These are phyloP conservation scores for Favolaschia claudopus DNA, from an alignment of 768 basidiomycete species.

Conservation along the genomic window DNA sequence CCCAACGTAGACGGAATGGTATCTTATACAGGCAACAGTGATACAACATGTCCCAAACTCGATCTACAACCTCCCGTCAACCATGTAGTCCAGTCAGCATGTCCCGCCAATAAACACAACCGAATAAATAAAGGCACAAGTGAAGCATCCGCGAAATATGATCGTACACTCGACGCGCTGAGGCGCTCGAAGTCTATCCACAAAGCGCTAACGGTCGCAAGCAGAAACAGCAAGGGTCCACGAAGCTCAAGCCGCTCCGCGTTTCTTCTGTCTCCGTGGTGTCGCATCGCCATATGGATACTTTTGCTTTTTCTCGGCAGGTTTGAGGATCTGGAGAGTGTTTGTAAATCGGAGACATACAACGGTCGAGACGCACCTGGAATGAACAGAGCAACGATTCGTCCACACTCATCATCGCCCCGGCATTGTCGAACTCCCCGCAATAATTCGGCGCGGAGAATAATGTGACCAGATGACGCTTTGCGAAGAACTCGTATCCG, in stretches of 20 bases:
- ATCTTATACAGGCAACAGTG: not conserved
- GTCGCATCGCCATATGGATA: conserved; percentile 85
- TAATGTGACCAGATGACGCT: conserved; percentile 94
- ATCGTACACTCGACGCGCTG: conserved; percentile 7
- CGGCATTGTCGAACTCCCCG: conserved; percentile 98
- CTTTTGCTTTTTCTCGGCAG: conserved; percentile 98
- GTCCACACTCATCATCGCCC: conserved; percentile 99
- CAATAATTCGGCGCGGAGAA: conserved; percentile 98
- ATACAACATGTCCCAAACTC: conserved; percentile 13
- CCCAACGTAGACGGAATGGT: too few relatives aligned
- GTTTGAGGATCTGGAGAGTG: conserved; percentile 86
- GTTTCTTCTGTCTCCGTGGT: conserved; percentile 21
- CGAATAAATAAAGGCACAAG: conserved; percentile 8
- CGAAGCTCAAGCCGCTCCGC: not conserved
- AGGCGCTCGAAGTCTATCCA: not conserved
- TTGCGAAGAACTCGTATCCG: conserved; percentile 99
- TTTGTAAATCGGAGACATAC: not conserved
- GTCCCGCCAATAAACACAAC: conserved; percentile 18
- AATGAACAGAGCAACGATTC: conserved; percentile 97
- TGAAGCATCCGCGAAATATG: not conserved
- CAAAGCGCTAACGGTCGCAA: not conserved
- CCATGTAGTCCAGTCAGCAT: not conserved
- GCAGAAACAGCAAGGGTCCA: too few relatives aligned
- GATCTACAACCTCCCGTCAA: not conserved
- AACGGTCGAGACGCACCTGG: conserved; percentile 65